These are phyloP conservation scores for Rhizopus sp. DNA, from an alignment of 371 early-diverging fungal genomes.

Conservation along the genomic window DNA sequence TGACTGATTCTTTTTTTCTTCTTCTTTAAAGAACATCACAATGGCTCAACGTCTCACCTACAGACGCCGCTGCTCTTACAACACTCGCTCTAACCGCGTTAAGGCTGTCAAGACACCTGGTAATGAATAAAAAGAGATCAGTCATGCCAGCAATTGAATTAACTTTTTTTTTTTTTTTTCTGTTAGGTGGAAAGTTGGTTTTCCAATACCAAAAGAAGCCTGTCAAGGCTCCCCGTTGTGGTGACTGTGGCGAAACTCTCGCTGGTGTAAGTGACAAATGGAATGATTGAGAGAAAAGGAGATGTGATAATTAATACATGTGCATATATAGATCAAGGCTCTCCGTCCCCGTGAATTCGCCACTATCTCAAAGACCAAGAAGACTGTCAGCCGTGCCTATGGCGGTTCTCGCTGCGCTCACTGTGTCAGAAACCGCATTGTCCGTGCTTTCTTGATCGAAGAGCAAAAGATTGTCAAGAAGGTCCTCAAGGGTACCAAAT, in stretches of 20 bases:
- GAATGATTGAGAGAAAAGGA: conserved; percentile 1
- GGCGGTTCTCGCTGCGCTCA: conserved; percentile 93
- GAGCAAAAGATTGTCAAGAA: conserved; percentile 99
- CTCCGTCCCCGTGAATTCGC: conserved; percentile 90
- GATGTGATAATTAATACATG: background rate
- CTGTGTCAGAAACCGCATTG: conserved; percentile 95
- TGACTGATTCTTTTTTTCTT: background rate
- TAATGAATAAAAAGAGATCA: conserved; percentile 18
- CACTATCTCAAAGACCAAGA: conserved; percentile 87
- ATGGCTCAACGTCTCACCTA: conserved; percentile 95
- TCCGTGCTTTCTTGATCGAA: conserved; percentile 98
- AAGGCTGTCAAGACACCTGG: conserved; percentile 97
- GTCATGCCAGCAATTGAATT: background rate
- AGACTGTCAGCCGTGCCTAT: conserved; percentile 94
- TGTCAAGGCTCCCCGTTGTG: conserved; percentile 92
- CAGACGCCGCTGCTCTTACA: conserved; percentile 97
- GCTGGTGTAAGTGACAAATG: conserved; percentile 73
- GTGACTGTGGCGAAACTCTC: conserved; percentile 93
- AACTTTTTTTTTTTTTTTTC: background rate
- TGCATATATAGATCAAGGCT: conserved; percentile 72
- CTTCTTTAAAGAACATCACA: conserved; percentile 14
- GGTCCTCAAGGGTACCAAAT: conserved; percentile 84
- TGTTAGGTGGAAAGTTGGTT: conserved; percentile 84
- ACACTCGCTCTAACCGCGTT: conserved; percentile 97
- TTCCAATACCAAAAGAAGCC: conserved; percentile 93